phyloP scores from a whole-genome alignment of 139 green algal species.

The Asterochloris sp. region DNA sequence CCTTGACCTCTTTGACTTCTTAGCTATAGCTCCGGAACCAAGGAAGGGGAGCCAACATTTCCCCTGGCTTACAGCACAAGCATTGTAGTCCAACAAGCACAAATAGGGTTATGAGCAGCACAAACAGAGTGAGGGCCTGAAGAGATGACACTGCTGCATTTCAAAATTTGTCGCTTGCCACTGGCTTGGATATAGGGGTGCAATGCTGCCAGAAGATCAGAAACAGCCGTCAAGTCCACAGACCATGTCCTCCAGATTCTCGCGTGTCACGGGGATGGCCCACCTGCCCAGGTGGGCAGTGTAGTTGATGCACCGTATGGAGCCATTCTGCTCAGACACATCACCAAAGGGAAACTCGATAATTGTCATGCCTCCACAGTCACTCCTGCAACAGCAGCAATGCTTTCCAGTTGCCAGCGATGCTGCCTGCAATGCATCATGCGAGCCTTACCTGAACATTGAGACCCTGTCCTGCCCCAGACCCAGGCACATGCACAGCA shows the following conservation, averaged over 20 bases:
- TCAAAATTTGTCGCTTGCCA: not conserved
- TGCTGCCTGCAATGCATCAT: too few species aligned
- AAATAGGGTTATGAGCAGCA: too few species aligned
- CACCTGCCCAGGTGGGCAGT: slow-evolving; percentile 59
- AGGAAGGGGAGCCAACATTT: too few species aligned
- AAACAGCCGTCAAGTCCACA: slow-evolving; percentile 59
- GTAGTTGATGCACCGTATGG: slow-evolving; percentile 55
- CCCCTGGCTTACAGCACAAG: too few species aligned
- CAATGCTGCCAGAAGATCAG: slow-evolving; percentile 16
- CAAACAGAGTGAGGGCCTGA: too few species aligned
- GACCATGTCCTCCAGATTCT: slow-evolving; percentile 34
- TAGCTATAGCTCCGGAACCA: too few species aligned
- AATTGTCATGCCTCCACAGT: slow-evolving; percentile 56
- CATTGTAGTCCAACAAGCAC: too few species aligned
- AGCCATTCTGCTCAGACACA: slow-evolving; percentile 4
- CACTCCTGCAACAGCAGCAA: not conserved
- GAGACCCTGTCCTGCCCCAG: slow-evolving; percentile 34
- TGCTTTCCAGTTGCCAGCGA: too few species aligned
- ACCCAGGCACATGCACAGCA: slow-evolving; percentile 44
- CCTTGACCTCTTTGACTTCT: too few species aligned
- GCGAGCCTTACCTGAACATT: slow-evolving; percentile 16
- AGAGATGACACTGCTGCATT: too few species aligned
- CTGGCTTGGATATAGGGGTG: not conserved
- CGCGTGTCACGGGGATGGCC: slow-evolving; percentile 58
- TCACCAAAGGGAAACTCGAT: slow-evolving; percentile 60